Evolutionary conservation across 1,139 yeast species (phyloP).

Genomic region (Scheffersomyces cryptocercus): DNA sequence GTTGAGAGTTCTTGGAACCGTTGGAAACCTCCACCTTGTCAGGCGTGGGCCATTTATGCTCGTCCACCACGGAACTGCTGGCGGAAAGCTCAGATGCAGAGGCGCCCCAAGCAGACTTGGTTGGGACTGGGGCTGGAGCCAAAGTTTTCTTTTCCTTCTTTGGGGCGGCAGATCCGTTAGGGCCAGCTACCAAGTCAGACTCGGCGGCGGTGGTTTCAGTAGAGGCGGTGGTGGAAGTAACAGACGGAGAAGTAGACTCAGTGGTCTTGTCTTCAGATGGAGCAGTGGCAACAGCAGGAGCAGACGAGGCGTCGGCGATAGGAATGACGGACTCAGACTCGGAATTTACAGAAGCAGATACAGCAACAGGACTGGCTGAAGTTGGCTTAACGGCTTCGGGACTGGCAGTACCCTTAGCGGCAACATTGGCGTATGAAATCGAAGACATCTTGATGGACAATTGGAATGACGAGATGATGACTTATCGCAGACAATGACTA

Average conservation of each 20-base stretch:
- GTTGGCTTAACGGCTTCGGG: slow-evolving; percentile 8
- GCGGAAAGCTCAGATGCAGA: slow-evolving; percentile 29
- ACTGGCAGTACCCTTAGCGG: slow-evolving; percentile 29
- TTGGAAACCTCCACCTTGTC: slow-evolving; percentile 28
- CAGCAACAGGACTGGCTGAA: slow-evolving; percentile 8
- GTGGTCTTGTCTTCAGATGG: slow-evolving; percentile 6
- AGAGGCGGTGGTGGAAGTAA: slow-evolving; percentile 6
- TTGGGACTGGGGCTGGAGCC: slow-evolving; percentile 80
- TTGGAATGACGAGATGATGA: no score
- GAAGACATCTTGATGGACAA: slow-evolving; percentile 12
- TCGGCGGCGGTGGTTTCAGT: slow-evolving; percentile 8
- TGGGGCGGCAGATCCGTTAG: slow-evolving; percentile 4
- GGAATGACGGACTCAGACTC: slow-evolving; percentile 3
- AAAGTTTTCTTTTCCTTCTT: slow-evolving; percentile 42
- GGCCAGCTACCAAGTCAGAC: slow-evolving; percentile 2
- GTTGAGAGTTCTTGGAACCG: slow-evolving; percentile 34
- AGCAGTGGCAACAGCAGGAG: slow-evolving; percentile 12
- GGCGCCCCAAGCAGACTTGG: slow-evolving; percentile 69
- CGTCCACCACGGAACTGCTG: slow-evolving; percentile 33
- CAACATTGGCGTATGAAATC: slow-evolving; percentile 43
- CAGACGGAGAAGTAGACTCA: slow-evolving; percentile 6
- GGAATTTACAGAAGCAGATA: neutral
- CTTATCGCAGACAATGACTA: no score
- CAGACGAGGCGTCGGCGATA: slow-evolving; percentile 10
- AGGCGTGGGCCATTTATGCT: slow-evolving; percentile 63